These are phyloP conservation scores for Phoenix roebelenii DNA, from an alignment of 176 grass and related monocot species.

Conservation along the genomic window DNA sequence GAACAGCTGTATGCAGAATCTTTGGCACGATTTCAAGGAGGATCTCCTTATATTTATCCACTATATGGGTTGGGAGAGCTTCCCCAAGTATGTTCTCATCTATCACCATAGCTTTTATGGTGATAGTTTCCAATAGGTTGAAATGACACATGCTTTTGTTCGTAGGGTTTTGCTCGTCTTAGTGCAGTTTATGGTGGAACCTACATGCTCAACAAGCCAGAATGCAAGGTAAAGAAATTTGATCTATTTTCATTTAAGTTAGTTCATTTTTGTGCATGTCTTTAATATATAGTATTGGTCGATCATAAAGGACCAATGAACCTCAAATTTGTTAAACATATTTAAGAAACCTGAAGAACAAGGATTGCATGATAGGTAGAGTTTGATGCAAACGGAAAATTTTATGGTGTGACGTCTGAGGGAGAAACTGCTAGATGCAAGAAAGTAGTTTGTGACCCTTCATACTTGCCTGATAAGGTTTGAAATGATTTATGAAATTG, in stretches of 20 bases:
- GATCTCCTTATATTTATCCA: slow-evolving; percentile 94
- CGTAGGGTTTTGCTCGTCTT: slow-evolving; percentile 75
- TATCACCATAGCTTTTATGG: neutral
- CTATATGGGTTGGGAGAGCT: slow-evolving; percentile 91
- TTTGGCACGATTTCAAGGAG: slow-evolving; percentile 85
- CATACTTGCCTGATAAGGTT: slow-evolving; percentile 65
- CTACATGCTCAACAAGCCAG: slow-evolving; percentile 90
- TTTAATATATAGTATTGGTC: too few relatives aligned
- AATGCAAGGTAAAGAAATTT: slow-evolving; percentile 70
- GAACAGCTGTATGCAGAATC: slow-evolving; percentile 89
- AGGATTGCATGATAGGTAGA: slow-evolving; percentile 34
- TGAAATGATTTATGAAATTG: slow-evolving; percentile 3
- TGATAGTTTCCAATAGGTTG: too few relatives aligned
- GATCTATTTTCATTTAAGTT: neutral
- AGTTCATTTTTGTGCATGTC: too few relatives aligned
- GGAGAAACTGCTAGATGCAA: slow-evolving; percentile 79
- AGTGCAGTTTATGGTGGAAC: slow-evolving; percentile 95
- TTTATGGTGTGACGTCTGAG: slow-evolving; percentile 73
- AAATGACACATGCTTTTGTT: too few relatives aligned
- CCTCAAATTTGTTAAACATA: too few relatives aligned
- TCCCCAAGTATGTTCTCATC: slow-evolving; percentile 51
- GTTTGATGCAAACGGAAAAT: slow-evolving; percentile 64
- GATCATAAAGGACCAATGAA: too few relatives aligned
- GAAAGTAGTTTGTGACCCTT: slow-evolving; percentile 79
- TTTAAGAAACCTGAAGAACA: too few relatives aligned